Evolutionary conservation across 1,284 basidiomycete genomes (phyloP), one percentile per base, ranked within the genome.

Genomic region (Moniliophthora roreri): DNA sequence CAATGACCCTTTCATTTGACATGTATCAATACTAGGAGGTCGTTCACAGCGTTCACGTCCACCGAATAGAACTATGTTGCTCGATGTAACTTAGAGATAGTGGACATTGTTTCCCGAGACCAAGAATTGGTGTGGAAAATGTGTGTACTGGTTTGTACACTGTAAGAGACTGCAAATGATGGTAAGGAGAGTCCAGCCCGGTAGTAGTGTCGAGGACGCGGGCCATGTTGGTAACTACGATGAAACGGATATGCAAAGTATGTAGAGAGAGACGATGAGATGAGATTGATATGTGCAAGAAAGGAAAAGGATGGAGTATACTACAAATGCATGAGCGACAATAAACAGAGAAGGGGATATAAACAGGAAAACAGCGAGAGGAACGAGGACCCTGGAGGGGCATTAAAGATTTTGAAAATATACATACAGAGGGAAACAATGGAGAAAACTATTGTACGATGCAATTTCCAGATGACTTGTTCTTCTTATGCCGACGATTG

Each of bases 381-480:
- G 16, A 44, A 36, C 40, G 21, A 21, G 48, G 23, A 18, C 35
- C 21, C 24, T 16, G n/a, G 36, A 24, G 26, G 18, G 38, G 9
- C n/a, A 36, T 41, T 37, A 46, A 13, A 40, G 28, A 45, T 26
- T 35, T 44, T 49, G 32, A 37, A 41, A 42, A 47, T 47, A 52
- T 46, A 57, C 50, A 20, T 52, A 57, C 16, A 20, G 37, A 35
- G 54, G 48, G 16, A 55, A 37, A 35, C 20, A 36, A 48, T 7
- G 49, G 36, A 50, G 13, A 42, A 48, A 45, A 23, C 52, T 65
- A 80, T 60, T 79, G 79, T 45, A 80, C 62, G 38, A 65, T 66
- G 56, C 78, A 80, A 45, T 69, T 68, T 16, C 62, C 69, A 11
- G 67, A 64, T 15, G 73, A 68, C 54, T 74, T 78, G 36, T 69